Percentiles rank a stretch among this genome's conserved stretches.
Evolutionary conservation across 2,329 filamentous ascomycete species (phyloP).

Genomic region (Cryphonectria naterciae): DNA sequence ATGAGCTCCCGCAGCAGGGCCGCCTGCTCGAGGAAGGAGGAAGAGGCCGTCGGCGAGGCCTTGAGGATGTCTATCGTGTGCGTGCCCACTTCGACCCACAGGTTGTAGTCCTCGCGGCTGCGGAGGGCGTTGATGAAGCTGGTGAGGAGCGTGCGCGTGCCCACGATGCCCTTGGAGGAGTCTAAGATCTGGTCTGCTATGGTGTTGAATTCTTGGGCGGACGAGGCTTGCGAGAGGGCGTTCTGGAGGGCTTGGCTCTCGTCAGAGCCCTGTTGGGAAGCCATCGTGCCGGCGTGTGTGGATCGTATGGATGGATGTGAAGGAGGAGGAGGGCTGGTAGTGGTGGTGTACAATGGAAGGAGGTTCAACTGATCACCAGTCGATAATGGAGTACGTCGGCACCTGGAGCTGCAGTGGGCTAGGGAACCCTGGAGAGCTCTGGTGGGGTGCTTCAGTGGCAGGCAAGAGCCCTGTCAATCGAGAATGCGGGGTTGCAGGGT

Average conservation of each 20-base stretch:
- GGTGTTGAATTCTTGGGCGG: slow-evolving; percentile 63
- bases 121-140: slow-evolving; percentile 68
- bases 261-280: slow-evolving; percentile 25
- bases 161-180: slow-evolving; percentile 75
- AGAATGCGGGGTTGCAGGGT: background rate
- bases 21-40: slow-evolving; percentile 82
- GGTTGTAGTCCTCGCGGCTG: slow-evolving; percentile 61
- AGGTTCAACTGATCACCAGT: background rate
- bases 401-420: background rate
- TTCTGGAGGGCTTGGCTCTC: slow-evolving; percentile 24
- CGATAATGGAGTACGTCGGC: background rate
- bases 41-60: slow-evolving; percentile 58
- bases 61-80: slow-evolving; percentile 70
- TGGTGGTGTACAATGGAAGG: background rate
- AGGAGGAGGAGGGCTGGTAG: background rate
- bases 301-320: background rate
- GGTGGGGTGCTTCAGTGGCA: background rate
- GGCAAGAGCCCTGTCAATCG: background rate
- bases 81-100: slow-evolving; percentile 76
- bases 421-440: background rate
- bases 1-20: slow-evolving; percentile 78
- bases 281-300: slow-evolving; percentile 13
- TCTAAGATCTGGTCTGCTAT: slow-evolving; percentile 70
- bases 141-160: slow-evolving; percentile 70
- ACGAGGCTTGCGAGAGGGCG: slow-evolving; percentile 22